Evolutionary conservation across 495 filamentous ascomycete genomes (phyloP).

Genomic region (Penicillium fimorum): DNA sequence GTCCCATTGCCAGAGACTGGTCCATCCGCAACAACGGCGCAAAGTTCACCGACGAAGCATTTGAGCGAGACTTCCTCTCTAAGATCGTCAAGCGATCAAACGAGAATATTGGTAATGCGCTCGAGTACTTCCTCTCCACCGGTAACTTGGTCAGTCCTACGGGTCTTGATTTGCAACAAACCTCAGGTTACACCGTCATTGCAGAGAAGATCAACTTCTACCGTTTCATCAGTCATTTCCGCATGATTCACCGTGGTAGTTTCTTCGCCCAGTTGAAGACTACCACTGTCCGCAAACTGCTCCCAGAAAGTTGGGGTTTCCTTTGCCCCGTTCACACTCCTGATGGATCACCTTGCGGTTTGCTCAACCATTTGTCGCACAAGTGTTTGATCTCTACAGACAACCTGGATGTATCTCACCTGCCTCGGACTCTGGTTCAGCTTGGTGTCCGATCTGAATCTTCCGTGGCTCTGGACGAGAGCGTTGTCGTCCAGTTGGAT

Average conservation of each 20-base stretch:
- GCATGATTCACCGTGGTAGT: conserved; percentile 97
- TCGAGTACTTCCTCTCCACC: conserved; percentile 96
- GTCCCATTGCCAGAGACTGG: conserved; percentile 67
- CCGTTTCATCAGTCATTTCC: conserved; percentile 98
- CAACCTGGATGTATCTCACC: conserved; percentile 63
- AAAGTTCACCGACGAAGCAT: conserved; percentile 67
- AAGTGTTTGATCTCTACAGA: conserved; percentile 86
- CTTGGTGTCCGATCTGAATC: conserved; percentile 73
- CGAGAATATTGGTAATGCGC: conserved; percentile 78
- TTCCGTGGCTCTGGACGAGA: conserved; percentile 72
- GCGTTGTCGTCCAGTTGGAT: conserved; percentile 84
- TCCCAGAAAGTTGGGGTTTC: conserved; percentile 98
- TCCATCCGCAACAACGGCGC: conserved; percentile 58
- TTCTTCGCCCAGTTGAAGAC: conserved; percentile 98
- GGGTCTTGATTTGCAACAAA: conserved; percentile 90
- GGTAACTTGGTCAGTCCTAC: conserved; percentile 89
- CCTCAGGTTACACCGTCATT: conserved; percentile 91
- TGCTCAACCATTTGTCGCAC: conserved; percentile 93
- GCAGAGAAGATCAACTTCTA: conserved; percentile 99
- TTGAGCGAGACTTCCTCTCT: conserved; percentile 71
- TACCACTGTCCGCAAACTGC: conserved; percentile 89
- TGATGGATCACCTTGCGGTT: conserved; percentile 89
- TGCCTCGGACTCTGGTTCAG: conserved; percentile 69
- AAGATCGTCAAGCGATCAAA: conserved; percentile 77
- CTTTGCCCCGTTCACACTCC: conserved; percentile 96